These are phyloP conservation scores for Cyclotella distinguenda DNA, from an alignment of 108 stramenopile species.

Conservation along the genomic window DNA sequence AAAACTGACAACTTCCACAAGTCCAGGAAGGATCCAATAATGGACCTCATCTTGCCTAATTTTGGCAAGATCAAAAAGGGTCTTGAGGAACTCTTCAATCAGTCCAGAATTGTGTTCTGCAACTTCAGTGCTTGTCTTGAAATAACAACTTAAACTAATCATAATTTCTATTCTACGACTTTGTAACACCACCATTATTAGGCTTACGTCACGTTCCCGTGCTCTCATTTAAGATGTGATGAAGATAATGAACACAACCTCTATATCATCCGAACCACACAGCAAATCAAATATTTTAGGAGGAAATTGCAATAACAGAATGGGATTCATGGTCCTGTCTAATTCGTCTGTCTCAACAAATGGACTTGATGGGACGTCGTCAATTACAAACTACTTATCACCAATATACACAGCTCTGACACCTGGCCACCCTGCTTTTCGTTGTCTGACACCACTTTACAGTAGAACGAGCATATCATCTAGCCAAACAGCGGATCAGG, in stretches of 20 bases:
- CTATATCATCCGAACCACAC: neutral
- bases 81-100: too few relatives aligned
- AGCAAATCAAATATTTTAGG: neutral
- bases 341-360: slow-evolving; percentile 25
- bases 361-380: slow-evolving; percentile 33
- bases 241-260: slow-evolving; percentile 7
- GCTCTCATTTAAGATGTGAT: slow-evolving; percentile 17
- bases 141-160: too few relatives aligned
- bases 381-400: slow-evolving; percentile 26
- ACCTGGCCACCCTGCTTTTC: slow-evolving; percentile 29
- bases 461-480: slow-evolving; percentile 32
- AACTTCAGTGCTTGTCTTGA: too few relatives aligned
- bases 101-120: too few relatives aligned
- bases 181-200: too few relatives aligned
- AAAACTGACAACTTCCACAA: too few relatives aligned
- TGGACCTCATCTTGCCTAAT: too few relatives aligned
- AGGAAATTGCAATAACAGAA: slow-evolving; percentile 31
- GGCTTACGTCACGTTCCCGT: neutral
- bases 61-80: too few relatives aligned
- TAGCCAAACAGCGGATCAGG: slow-evolving; percentile 36
- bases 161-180: too few relatives aligned
- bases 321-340: slow-evolving; percentile 38
- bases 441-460: slow-evolving; percentile 36
- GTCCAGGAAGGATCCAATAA: too few relatives aligned
- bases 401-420: slow-evolving; percentile 37